Percentiles rank a stretch among this genome's conserved stretches.
These are phyloP conservation scores for Flaveria bidentis DNA, from an alignment of 129 eudicot genomes.

Conservation along the genomic window DNA sequence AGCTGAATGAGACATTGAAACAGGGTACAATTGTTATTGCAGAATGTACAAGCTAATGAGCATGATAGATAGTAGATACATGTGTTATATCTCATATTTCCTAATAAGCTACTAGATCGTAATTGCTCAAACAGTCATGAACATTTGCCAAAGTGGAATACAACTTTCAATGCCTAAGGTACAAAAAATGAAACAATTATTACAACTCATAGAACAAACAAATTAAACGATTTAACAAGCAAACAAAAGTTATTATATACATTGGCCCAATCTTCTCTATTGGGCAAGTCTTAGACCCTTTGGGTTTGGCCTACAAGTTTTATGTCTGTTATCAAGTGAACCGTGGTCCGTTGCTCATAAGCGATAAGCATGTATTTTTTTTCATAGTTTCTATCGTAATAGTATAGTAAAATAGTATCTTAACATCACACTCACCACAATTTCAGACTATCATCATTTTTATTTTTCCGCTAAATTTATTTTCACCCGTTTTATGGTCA, in stretches of 20 bases:
- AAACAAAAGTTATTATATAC: neutral
- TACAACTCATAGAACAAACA: neutral
- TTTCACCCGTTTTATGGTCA: no score
- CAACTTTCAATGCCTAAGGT: neutral
- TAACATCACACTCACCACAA: no score
- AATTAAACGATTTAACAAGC: neutral
- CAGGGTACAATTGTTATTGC: slow-evolving; percentile 3
- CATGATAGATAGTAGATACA: neutral
- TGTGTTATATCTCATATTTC: neutral
- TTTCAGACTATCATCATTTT: no score
- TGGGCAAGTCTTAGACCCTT: neutral
- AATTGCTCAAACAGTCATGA: neutral
- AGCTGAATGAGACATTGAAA: slow-evolving; percentile 5
- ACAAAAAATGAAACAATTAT: neutral
- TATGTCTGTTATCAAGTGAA: no score
- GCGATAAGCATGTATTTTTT: no score
- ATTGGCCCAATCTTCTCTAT: neutral
- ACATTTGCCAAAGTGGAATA: neutral
- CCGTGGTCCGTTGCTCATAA: no score
- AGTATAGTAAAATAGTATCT: no score
- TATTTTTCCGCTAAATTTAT: no score
- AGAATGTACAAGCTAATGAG: neutral
- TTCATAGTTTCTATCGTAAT: no score
- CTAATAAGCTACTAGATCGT: neutral
- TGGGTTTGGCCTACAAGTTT: neutral